These are phyloP conservation scores for Cucurbita ficifolia DNA, from an alignment of 306 rosid genomes.

Conservation along the genomic window DNA sequence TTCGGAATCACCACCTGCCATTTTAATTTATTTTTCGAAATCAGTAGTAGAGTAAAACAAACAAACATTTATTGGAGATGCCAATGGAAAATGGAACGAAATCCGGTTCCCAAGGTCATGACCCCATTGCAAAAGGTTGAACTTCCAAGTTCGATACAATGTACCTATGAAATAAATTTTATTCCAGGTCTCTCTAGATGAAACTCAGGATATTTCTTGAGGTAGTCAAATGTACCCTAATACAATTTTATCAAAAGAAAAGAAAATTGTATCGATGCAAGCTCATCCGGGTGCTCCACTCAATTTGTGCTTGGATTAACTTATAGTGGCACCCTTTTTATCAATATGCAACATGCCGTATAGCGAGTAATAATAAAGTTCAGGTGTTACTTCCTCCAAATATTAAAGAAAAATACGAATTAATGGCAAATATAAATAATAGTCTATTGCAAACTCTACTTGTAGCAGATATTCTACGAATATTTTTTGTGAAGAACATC, in stretches of 20 bases:
- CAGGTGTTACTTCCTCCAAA: not conserved
- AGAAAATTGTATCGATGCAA: not conserved
- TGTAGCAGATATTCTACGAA: not conserved
- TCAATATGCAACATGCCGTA: not conserved
- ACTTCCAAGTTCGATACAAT: not conserved
- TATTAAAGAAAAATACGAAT: not conserved
- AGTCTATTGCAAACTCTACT: not conserved
- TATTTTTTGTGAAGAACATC: not conserved
- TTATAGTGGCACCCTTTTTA: not conserved
- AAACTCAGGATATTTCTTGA: not conserved
- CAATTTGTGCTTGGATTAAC: not conserved
- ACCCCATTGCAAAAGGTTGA: not conserved
- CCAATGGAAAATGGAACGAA: not conserved
- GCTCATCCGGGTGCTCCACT: not conserved
- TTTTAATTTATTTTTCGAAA: not conserved
- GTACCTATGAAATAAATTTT: not conserved
- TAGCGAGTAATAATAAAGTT: not conserved
- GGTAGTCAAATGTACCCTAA: not conserved
- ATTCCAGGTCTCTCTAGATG: not conserved
- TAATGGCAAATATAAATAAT: not conserved
- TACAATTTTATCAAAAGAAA: not conserved
- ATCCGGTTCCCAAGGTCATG: not conserved
- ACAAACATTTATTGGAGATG: not conserved
- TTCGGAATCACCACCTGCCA: constrained; percentile 75
- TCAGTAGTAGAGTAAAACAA: not conserved